These are phyloP conservation scores for Hsuehochloa calcarea DNA, from an alignment of 176 grass and related monocot genomes.

Conservation along the genomic window DNA sequence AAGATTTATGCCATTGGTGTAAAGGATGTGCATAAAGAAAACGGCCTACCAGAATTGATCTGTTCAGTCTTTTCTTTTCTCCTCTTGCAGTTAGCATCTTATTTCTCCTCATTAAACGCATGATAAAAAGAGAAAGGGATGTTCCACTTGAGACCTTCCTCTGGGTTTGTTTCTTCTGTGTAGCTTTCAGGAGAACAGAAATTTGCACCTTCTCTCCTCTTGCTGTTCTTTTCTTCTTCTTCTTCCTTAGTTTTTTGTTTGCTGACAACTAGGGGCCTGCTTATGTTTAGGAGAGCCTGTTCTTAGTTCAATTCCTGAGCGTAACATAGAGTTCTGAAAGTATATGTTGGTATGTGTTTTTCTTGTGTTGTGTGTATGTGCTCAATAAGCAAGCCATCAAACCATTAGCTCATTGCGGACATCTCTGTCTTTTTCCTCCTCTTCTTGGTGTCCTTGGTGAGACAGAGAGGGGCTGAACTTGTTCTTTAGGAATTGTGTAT, in stretches of 20 bases:
- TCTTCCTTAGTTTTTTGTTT: background rate
- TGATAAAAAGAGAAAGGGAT: conserved; percentile 35
- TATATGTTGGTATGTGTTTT: background rate
- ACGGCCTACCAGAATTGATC: conserved; percentile 28
- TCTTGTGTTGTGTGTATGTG: background rate
- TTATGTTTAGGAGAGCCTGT: conserved; percentile 15
- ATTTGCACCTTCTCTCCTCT: background rate
- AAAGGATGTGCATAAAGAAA: background rate
- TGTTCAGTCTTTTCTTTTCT: background rate
- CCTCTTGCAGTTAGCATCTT: conserved; percentile 16
- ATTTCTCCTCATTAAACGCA: conserved; percentile 17
- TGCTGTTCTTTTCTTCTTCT: background rate
- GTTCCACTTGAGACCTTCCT: conserved; percentile 34
- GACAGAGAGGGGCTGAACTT: background rate
- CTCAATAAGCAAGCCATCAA: background rate
- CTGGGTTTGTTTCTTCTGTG: conserved; percentile 24
- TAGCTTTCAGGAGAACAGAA: conserved; percentile 34
- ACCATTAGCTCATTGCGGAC: background rate
- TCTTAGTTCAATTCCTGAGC: conserved; percentile 12
- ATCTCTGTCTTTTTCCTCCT: background rate
- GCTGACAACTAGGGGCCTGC: background rate
- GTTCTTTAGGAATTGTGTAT: conserved; percentile 8
- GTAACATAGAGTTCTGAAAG: background rate
- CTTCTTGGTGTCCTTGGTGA: conserved; percentile 29
- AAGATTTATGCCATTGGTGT: conserved; percentile 13